Base-by-base conservation (phyloP, 2,329 filamentous ascomycete genomes). In the Sporothrix inflata region DNA sequence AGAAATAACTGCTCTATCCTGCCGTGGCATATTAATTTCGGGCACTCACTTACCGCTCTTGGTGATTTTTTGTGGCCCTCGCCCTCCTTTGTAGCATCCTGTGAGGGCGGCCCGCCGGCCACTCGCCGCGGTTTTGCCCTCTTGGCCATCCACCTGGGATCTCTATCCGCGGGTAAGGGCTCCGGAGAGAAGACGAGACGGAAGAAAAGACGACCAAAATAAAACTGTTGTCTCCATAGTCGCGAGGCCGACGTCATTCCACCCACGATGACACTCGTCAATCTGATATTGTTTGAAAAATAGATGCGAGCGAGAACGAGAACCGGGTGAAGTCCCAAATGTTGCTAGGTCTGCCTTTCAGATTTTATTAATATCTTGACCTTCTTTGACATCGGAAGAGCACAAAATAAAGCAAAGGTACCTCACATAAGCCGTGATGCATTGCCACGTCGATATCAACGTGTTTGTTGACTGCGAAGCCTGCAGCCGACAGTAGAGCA, bases 11-110 rank as follows among this genome's bases (percentile, higher is more conserved):
- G 19, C 8, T 57, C 16, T 57, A 69, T 60, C 67, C 8, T 42
- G 51, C 67, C 49, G 66, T 16, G 30, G 16, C 7, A 47, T 30
- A 60, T 69, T 45, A 60, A 60, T 69, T n/a, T 69, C 12, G 40
- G 16, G 21, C 49, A 24, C 66, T 45, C 19, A 24, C 42, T 27
- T 51, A 45, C 63, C 61, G 61, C 61, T 27, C 16, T 27, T n/a
- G 40, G 40, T 45, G 40, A 4, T 14, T 19, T 19, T 65, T 30
- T 65, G 40, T 24, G 34, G 57, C 57, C 9, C 34, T 40, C 8
- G 11, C 34, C n/a, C 27, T 7, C 21, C 21, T 8, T 65, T 19
- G 6, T n/a, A 27, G 38, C 60, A 8, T 45, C 40, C 14, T 45
- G 16, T 45, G 21, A 45, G 14, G 19, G 21, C 61, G 61, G 61